Evolutionary conservation across 257 asterid genomes (phyloP), one percentile per base, ranked within the genome.

Genomic region (Solanum sejunctum): DNA sequence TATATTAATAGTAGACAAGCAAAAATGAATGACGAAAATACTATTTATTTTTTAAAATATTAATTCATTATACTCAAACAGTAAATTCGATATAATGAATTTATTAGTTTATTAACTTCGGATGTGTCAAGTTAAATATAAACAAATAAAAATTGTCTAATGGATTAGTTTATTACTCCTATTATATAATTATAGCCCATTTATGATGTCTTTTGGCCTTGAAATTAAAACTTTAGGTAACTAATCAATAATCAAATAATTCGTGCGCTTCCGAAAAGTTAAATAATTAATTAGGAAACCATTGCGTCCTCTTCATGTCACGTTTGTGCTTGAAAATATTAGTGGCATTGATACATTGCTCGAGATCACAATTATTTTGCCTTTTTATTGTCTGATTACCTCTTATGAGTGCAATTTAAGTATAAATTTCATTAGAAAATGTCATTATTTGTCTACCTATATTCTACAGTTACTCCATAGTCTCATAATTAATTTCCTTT

Each of bases 231-330:
- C 80, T 79, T 83, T 75, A 88, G 82, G 84, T 85, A 85, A 88
- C 28, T 91, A 80, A 83, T 90, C 86, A 87, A 87, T 87, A 82
- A 83, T 87, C 87, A 81, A 86, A 70, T 86, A 79, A 84, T 87
- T 81, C 86, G 89, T 79, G 83, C n/a, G 83, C 55, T 61, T 51
- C 20, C 6, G 0, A 63, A 83, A 84, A 28, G n/a, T 60, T 84
- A n/a, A 66, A 4, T 36, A 3, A 36, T 39, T 78, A 26, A 78
- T 78, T 52, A 52, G 83, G 49, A 52, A 16, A 16, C 49, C 17
- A 16, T 26, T 54, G 28, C 83, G 12, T 49, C 43, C 26, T 23
- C 78, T 66, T 82, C 58, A 58, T 63, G 58, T 63, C 58, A 57
- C 23, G 75, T 82, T 82, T 45, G 58, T 57, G 12, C 60, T 15